A percentile compares a stretch with the other conserved stretches of the same genome.
phyloP scores from a whole-genome alignment of 169 alveolate species.

The Cryptosporidium bovis region DNA sequence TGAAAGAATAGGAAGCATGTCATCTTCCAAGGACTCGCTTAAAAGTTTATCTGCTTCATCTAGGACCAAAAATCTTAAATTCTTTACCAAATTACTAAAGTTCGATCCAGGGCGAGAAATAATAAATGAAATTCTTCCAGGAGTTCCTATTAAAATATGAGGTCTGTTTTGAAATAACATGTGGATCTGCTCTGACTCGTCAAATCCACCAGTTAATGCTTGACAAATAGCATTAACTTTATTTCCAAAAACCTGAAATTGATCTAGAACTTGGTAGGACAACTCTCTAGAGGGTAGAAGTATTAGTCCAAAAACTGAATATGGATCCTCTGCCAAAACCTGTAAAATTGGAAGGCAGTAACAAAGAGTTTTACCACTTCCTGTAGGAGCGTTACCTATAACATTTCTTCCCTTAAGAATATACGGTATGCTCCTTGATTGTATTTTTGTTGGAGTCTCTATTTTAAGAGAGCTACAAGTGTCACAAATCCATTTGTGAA shows the following conservation, averaged over 20 bases:
- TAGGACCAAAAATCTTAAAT: constrained; percentile 90
- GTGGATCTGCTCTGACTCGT: constrained; percentile 85
- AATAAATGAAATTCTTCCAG: constrained; percentile 92
- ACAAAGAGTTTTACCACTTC: constrained; percentile 98
- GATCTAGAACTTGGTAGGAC: constrained; percentile 95
- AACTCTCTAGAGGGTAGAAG: constrained; percentile 98
- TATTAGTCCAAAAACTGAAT: constrained; percentile 93
- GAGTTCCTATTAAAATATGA: constrained; percentile 95
- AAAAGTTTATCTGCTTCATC: constrained; percentile 98
- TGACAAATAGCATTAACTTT: constrained; percentile 86
- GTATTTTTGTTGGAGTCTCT: constrained; percentile 90
- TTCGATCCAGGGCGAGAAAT: constrained; percentile 80
- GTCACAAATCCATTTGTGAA: constrained; percentile 46
- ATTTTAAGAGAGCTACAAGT: constrained; percentile 76
- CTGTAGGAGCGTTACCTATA: constrained; percentile 95
- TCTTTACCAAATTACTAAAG: constrained; percentile 81
- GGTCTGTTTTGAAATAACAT: constrained; percentile 88
- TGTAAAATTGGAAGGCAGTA: constrained; percentile 95
- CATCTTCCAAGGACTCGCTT: constrained; percentile 86
- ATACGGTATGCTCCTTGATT: constrained; percentile 89
- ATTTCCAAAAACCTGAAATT: constrained; percentile 91
- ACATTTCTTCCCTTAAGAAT: constrained; percentile 90
- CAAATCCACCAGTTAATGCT: constrained; percentile 93
- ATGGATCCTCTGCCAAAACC: constrained; percentile 93
- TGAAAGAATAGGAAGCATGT: constrained; percentile 80